Conservation (phyloP, 306 rosid genomes). For the Corylus avellana region DNA sequence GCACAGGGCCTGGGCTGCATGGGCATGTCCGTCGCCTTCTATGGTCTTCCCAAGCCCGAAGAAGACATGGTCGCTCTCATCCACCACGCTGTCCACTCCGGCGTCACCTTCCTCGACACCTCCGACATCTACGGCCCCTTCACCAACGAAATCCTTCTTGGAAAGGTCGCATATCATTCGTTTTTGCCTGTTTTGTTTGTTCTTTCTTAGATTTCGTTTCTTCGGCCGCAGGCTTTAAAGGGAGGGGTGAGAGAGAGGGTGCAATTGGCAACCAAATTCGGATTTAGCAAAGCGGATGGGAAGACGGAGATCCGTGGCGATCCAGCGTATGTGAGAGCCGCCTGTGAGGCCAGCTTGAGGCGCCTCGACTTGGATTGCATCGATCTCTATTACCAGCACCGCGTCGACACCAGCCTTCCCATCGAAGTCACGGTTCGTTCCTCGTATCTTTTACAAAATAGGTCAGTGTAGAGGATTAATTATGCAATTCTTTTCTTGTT, state of each 20-base stretch:
- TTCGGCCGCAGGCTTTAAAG: slow-evolving; percentile 33
- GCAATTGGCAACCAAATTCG: slow-evolving; percentile 68
- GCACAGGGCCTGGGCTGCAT: slow-evolving; percentile 56
- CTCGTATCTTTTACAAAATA: neutral
- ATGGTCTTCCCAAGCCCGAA: slow-evolving; percentile 66
- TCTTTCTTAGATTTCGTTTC: neutral
- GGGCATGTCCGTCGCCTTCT: slow-evolving; percentile 64
- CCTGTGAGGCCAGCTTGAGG: slow-evolving; percentile 67
- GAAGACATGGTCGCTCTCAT: slow-evolving; percentile 64
- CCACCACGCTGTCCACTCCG: slow-evolving; percentile 52
- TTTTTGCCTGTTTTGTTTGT: too few relatives aligned
- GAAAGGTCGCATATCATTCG: slow-evolving; percentile 26
- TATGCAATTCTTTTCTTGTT: neutral
- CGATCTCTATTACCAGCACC: slow-evolving; percentile 78
- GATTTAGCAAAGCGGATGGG: slow-evolving; percentile 9
- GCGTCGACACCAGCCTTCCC: slow-evolving; percentile 63
- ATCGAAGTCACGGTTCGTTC: slow-evolving; percentile 68
- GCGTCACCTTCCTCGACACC: slow-evolving; percentile 69
- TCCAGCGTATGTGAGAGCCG: slow-evolving; percentile 63
- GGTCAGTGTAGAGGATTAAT: too few relatives aligned
- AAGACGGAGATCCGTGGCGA: slow-evolving; percentile 48
- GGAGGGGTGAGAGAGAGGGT: slow-evolving; percentile 46
- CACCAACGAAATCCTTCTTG: slow-evolving; percentile 51
- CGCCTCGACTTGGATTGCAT: slow-evolving; percentile 54
- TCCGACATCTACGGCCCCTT: slow-evolving; percentile 57